Evolutionary conservation across 805 yeast genomes (phyloP), one percentile per base, ranked within the genome.

Genomic region (Candida suzukii): DNA sequence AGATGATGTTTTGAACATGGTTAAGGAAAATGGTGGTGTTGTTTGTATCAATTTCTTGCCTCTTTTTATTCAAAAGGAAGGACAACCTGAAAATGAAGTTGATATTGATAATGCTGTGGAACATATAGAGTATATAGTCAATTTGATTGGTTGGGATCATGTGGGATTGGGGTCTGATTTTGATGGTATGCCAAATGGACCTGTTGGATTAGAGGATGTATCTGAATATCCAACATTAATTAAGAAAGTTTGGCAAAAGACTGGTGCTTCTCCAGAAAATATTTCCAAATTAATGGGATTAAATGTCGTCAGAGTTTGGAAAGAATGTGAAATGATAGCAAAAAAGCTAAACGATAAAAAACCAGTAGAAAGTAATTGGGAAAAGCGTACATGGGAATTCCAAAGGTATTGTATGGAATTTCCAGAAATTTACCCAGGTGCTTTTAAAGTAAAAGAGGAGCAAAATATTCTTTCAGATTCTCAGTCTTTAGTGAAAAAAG

Each of bases 161-260:
- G 75, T 73, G 35, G 77, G 77, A 1, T 47, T 73, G 11, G 79
- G 78, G 1, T 63, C 71, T 2, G 79, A 73, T 51, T 73, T 71
- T 47, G 78, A 74, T 48, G 78, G 78, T n/a, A 73, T 72, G 33
- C 69, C 69, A 4, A 50, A 50, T 6, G 74, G 70, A 4, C 78
- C 78, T 2, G 50, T 42, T 12, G 78, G 76, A 0, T 52, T 74
- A 22, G 78, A 73, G 47, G 78, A 73, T 48, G 78, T 72, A 1
- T 70, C 76, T n/a, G 73, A 73, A 49, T 73, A 71, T 46, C 78
- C 78, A 0, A 76, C 71, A 34, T 56, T 74, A 38, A 74, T 53
- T 67, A 51, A 71, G 38, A 62, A 59, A 44, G 56, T 49, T 25
- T 51, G 56, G 51, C 51, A 50, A 35, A 46, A 42, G 9, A 39